Evolutionary conservation across 805 yeast species (phyloP), one percentile per base, ranked within the genome.

Genomic region (Lipomyces yamanashiensis): DNA sequence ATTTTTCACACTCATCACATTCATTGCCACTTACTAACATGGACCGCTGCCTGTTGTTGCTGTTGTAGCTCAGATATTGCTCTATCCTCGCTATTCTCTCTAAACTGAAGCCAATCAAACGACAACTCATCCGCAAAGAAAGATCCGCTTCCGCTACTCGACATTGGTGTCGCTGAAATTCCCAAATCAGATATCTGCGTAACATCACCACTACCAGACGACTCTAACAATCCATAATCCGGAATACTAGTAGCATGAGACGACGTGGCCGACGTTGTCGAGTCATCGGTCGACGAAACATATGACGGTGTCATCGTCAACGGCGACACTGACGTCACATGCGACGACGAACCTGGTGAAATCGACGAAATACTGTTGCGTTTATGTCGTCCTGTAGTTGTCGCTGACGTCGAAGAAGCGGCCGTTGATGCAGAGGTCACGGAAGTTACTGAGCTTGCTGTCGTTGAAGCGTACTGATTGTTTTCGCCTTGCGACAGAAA

Each of bases 91-190:
- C 47, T 40, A 12, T 15, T 37, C 7, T 23, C 39, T 4, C 47
- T n/a, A 39, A n/a, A 53, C 28, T 21, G 48, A 19, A 53, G 9
- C 56, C 56, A 53, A 21, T 53, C 56, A 21, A 21, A 7, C 47
- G 37, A 33, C 7, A 40, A 4, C 21, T 53, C 56, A 17, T 23
- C 48, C 8, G 48, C 47, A 40, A 23, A 40, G 21, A 21, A 53
- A 2, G 47, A 28, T 28, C 28, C 28, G 28, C 28, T 28, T 28
- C 5, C 28, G 41, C n/a, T 39, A 12, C 47, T 17, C 47, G 47
- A 2, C 12, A 19, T 15, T 3, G 50, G 12, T 36, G 50, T 3
- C 13, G 50, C 47, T 21, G 47, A 15, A 19, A 43, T 43, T 8
- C 21, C 15, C 15, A 13, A 15, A 17, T 43, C 47, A 8, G 47